Base-by-base conservation (phyloP, 2,329 filamentous ascomycete genomes). In the Aureobasidium namibiae region DNA sequence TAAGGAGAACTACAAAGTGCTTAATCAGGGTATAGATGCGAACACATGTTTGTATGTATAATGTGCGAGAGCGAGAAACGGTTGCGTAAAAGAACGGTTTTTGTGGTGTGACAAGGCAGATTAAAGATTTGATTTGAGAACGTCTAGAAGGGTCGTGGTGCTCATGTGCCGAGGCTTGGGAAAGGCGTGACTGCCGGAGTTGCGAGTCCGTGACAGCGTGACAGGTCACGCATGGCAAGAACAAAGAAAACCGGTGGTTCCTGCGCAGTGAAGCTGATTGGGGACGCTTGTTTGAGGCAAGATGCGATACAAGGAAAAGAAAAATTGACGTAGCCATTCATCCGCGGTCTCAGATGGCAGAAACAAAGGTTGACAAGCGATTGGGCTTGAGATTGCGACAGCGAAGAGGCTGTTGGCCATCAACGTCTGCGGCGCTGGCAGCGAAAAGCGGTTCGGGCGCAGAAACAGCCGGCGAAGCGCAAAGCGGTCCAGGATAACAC, bases 111-210 rank as follows among this genome's bases (percentile, higher is more conserved):
- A 18, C 31, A 13, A 29, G 46, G 31, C 46, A n/a, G n/a, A n/a
- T n/a, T n/a, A n/a, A n/a, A 52, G 48, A 52, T 52, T 50, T 52
- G 48, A 52, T 52, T 26, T 39, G 31, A 29, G 48, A 52, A 52
- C 33, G 48, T 33, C 6, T 21, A n/a, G 1, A 49, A 49, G 45
- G 45, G 45, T 33, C 45, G 14, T 31, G 34, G 21, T 38, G 31
- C 29, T 45, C 46, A 13, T 36, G 48, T 52, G 48, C 48, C 48
- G 48, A 52, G 48, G 48, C 48, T 50, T 50, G 23, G 4, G 21
- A 16, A 9, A 21, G 11, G 34, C 48, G 48, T 52, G 33, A 39
- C 33, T 39, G 48, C 21, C 34, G 34, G n/a, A n/a, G n/a, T n/a
- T n/a, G n/a, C n/a, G n/a, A n/a, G n/a, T n/a, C n/a, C n/a, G n/a